Conservation (phyloP, 2,329 filamentous ascomycete species). For the Leptographium wingfieldii region DNA sequence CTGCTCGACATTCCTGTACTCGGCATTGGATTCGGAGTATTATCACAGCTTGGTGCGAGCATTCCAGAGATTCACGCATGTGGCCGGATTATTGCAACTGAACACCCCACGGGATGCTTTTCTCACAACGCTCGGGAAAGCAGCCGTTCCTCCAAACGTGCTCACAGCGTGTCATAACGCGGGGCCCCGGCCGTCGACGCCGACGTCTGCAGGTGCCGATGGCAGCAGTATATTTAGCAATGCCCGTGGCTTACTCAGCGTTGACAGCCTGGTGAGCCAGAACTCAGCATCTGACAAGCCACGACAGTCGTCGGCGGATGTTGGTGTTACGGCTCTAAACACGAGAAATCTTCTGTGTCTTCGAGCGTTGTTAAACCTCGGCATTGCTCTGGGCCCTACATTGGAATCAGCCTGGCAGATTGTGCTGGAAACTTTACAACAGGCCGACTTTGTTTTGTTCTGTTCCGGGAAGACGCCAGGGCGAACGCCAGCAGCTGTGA, state of each 20-base stretch:
- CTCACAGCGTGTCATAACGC: conserved; percentile 46
- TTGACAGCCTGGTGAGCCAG: conserved; percentile 55
- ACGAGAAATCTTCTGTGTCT: conserved; percentile 85
- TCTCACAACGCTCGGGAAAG: conserved; percentile 84
- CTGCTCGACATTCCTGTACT: conserved; percentile 89
- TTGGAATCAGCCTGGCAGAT: conserved; percentile 80
- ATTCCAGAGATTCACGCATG: conserved; percentile 91
- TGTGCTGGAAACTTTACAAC: conserved; percentile 79
- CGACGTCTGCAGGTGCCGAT: conserved; percentile 26
- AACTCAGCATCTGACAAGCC: conserved; percentile 45
- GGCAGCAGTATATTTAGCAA: conserved; percentile 51
- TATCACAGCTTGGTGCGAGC: conserved; percentile 86
- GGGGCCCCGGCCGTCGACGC: conserved; percentile 29
- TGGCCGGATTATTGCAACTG: conserved; percentile 76
- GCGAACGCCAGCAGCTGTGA: conserved; percentile 34
- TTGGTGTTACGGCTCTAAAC: conserved; percentile 48
- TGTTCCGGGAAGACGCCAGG: conserved; percentile 44
- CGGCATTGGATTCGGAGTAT: conserved; percentile 82
- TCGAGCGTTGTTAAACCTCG: conserved; percentile 82
- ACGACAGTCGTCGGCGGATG: conserved; percentile 46
- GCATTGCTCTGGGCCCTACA: conserved; percentile 85
- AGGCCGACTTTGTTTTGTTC: conserved; percentile 79
- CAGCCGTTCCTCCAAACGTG: conserved; percentile 75
- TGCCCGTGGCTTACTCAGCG: conserved; percentile 58
- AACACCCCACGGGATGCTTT: conserved; percentile 86